phyloP scores from a whole-genome alignment of 2,329 filamentous ascomycete genomes.

The Leptosphaerulina australis region DNA sequence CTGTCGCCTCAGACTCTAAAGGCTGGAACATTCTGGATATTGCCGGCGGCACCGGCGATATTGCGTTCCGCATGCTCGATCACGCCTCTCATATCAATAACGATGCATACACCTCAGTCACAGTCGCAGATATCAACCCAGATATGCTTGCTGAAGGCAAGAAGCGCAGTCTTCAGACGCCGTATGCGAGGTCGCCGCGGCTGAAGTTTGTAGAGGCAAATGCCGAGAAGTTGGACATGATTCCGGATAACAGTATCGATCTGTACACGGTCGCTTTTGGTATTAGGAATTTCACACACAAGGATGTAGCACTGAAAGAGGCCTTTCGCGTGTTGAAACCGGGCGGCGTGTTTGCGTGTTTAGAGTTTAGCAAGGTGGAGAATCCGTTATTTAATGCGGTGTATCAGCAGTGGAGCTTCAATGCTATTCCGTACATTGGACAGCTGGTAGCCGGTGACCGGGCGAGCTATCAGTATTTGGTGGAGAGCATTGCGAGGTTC shows the following conservation, averaged over 20 bases:
- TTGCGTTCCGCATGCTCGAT: slow-evolving; percentile 94
- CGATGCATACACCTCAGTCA: slow-evolving; percentile 81
- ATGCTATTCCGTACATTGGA: slow-evolving; percentile 91
- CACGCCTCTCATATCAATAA: slow-evolving; percentile 81
- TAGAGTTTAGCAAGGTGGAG: slow-evolving; percentile 90
- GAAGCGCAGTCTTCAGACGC: slow-evolving; percentile 71
- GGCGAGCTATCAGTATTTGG: slow-evolving; percentile 97
- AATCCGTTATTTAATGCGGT: slow-evolving; percentile 78
- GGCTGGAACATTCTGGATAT: slow-evolving; percentile 87
- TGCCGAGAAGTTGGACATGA: slow-evolving; percentile 73
- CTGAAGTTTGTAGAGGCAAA: slow-evolving; percentile 87
- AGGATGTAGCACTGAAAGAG: slow-evolving; percentile 79
- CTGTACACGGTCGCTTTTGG: slow-evolving; percentile 98
- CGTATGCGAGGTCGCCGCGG: slow-evolving; percentile 61
- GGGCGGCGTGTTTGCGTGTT: slow-evolving; percentile 92
- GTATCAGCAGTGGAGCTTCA: slow-evolving; percentile 96
- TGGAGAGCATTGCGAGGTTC: slow-evolving; percentile 96
- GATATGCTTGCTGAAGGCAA: slow-evolving; percentile 90
- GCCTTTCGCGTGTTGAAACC: slow-evolving; percentile 90
- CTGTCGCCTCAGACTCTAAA: slow-evolving; percentile 29
- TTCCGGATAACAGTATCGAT: slow-evolving; percentile 77
- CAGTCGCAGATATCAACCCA: slow-evolving; percentile 93
- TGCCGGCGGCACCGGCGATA: slow-evolving; percentile 95
- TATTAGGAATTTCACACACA: slow-evolving; percentile 96
- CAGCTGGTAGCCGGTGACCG: slow-evolving; percentile 92